Conservation (phyloP, 1,139 yeast genomes). For the Lodderomyces oxycetoniae region DNA sequence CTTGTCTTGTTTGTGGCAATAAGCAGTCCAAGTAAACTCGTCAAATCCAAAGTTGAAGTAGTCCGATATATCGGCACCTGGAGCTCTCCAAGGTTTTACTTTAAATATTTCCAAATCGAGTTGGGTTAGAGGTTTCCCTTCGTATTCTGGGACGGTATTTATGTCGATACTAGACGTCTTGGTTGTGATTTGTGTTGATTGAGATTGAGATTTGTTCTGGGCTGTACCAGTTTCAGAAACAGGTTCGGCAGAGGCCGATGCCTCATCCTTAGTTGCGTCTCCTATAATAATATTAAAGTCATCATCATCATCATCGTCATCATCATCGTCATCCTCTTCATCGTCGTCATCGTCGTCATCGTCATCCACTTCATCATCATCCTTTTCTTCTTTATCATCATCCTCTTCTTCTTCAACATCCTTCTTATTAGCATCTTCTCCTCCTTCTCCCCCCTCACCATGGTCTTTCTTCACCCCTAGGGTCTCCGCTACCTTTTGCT, state of each 20-base stretch:
- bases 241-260: slow-evolving; percentile 20
- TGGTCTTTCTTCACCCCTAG: background rate
- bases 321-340: slow-evolving; percentile 37
- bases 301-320: slow-evolving; percentile 51
- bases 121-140: slow-evolving; percentile 81
- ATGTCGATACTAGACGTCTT: slow-evolving; percentile 58
- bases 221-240: slow-evolving; percentile 31
- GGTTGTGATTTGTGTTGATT: slow-evolving; percentile 17
- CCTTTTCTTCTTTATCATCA: slow-evolving; percentile 19
- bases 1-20: slow-evolving; percentile 83
- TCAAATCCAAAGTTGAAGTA: slow-evolving; percentile 96
- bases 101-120: slow-evolving; percentile 78
- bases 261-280: slow-evolving; percentile 16
- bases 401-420: slow-evolving; percentile 1
- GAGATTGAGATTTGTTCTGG: slow-evolving; percentile 11
- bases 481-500: slow-evolving; percentile 11
- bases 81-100: slow-evolving; percentile 97
- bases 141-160: slow-evolving; percentile 70
- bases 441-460: slow-evolving; percentile 12
- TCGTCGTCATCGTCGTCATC: slow-evolving; percentile 32
- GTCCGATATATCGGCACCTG: slow-evolving; percentile 92
- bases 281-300: slow-evolving; percentile 37
- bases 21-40: slow-evolving; percentile 93
- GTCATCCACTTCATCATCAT: slow-evolving; percentile 27
- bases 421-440: slow-evolving; percentile 6